Evolutionary conservation across 495 filamentous ascomycete species (phyloP), one percentile per base, ranked within the genome.

Genomic region (Tuber brumale): DNA sequence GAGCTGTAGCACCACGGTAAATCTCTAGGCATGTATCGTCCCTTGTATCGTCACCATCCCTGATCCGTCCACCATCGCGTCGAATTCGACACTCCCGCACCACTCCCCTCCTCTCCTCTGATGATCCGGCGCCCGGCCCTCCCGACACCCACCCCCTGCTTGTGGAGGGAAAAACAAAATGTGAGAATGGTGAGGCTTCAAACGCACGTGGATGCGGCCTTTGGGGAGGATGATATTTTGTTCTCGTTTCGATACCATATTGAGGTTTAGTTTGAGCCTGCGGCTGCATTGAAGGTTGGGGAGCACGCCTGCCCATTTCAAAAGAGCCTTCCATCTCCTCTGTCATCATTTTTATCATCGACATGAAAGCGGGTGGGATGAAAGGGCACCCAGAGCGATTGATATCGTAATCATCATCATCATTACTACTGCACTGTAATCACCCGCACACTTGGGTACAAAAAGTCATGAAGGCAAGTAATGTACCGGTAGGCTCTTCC

Each of bases 191-290:
- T 66, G 57, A 66, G 27, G 57, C 57, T 66, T 16, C 57, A 66
- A 66, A 31, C n/a, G 14, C 57, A 66, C n/a, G 57, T 66, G 57
- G 57, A 66, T 66, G 57, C 57, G 57, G 57, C 57, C 31, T 66
- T 66, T 66, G 57, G 18, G 57, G 57, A 31, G n/a, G 57, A 16
- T 66, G 57, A 31, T n/a, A 66, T 31, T 31, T n/a, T 31, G 23
- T 31, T 31, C n/a, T 12, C 46, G 21, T 51, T 51, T n/a, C 12
- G 48, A 57, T 57, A 46, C 18, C 1, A 3, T 57, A 66, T 66
- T 16, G 57, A 66, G 57, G n/a, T 31, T 66, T 31, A 18, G 57
- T 66, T 57, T 57, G 37, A 39, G 37, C 37, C 27, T 66, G 57
- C 57, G 4, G 27, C n/a, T 31, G 27, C 27, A 66, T 31, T n/a